Evolutionary conservation across 768 basidiomycete genomes (phyloP), one percentile per base, ranked within the genome.

Genomic region (Tricholoma saponaceum): DNA sequence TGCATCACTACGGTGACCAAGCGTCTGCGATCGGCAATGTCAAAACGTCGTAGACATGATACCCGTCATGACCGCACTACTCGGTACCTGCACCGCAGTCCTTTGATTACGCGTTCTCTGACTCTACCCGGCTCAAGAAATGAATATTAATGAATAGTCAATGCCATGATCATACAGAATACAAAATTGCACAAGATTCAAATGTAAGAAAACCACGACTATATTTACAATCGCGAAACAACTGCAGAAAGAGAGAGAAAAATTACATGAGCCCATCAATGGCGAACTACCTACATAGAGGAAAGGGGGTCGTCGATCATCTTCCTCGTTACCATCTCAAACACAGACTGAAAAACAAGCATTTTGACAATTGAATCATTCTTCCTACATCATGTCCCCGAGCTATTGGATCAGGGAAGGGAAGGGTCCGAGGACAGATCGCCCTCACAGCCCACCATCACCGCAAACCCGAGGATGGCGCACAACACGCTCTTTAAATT

Each of bases 401-500:
- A 20, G 18, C 57, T 18, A 43, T 54, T 41, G 51, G 58, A 28
- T 50, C 52, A 58, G 16, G 52, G 28, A 44, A 20, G 26, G 47
- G 50, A 32, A 53, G 41, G 4, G 25, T 26, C 35, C 12, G 43
- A 50, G 39, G 23, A 52, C 41, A 46, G 53, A 37, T 37, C 25
- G 46, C 51, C 54, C 52, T 43, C 30, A 53, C 50, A 25, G 12
- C 37, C 47, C 35, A 37, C 58, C 60, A 43, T 55, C 32, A 56
- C 53, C 28, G 22, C 54, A n/a, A 53, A 37, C 52, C 46, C 58
- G 43, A 57, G 63, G 63, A 63, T 64, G 71, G 69, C 71, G 69
- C 69, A 61, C 26, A 20, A 53, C 56, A 67, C 70, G 71, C 70
- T 72, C 71, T 70, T 71, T 52, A 66, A 35, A 28, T 16, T 37